Evolutionary conservation across 805 yeast species (phyloP), one percentile per base, ranked within the genome.

Genomic region (Pichia exigua): DNA sequence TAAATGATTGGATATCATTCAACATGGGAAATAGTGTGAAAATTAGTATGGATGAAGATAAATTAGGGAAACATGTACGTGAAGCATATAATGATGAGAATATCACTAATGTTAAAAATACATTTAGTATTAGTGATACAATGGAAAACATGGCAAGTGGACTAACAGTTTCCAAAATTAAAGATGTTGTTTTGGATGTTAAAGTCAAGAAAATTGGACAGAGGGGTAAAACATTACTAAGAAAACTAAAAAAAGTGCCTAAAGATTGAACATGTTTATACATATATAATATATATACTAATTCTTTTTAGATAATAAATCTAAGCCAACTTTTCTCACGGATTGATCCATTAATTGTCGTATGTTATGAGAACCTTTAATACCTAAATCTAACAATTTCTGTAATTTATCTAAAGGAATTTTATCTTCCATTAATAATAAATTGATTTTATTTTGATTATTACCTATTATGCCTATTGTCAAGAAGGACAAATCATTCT

Each of bases 381-480:
- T 80, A 2, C 94, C 96, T 47, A 90, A 77, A 11, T 87, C 87
- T 59, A 94, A 68, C 7, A 88, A 81, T 24, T 81, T 73, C 61
- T 87, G 95, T 53, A 94, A 67, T 52, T 79, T 75, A 63, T 91
- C 98, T 57, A 91, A 68, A 0, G 96, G 92, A 65, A 94, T 76
- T 64, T 85, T 85, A 61, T 87, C 89, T 62, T 94, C 98, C 50
- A 90, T 71, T 50, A 88, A 70, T 51, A 92, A 68, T 62, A 90
- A 65, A 5, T 94, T 85, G 51, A 90, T 70, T 66, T 89, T 87
- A 47, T 86, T 92, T 35, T 35, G 39, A 49, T 86, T 75, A 58
- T 81, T 79, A 4, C 98, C 98, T 22, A 91, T 79, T 2, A 86
- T 83, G 8, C 95, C 98, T 32, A 90, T 72, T 0, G 97, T 88